phyloP scores from a whole-genome alignment of 1,284 basidiomycete species.

The Marasmius tenuissimus region DNA sequence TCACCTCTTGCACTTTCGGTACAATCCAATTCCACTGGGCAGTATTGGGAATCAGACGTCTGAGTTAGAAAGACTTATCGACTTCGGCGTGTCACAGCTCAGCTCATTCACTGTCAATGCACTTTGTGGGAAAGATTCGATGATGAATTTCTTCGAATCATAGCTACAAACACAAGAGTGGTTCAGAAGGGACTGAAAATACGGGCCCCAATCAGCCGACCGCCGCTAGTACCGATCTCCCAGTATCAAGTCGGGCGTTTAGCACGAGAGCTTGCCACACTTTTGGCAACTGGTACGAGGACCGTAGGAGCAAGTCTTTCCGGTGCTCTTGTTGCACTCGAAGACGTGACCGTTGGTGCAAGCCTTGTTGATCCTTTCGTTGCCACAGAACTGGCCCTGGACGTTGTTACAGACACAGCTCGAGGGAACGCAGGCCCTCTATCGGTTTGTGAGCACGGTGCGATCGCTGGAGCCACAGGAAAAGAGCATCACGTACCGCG shows the following conservation, averaged over 20 bases:
- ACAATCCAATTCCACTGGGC: neutral
- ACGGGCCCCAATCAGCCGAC: no score
- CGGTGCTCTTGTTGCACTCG: slow-evolving; percentile 15
- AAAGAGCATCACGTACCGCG: neutral
- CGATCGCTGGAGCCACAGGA: neutral
- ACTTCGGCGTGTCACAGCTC: no score
- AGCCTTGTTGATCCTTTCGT: slow-evolving; percentile 1
- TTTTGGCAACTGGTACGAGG: slow-evolving; percentile 13
- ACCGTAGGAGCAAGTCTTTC: slow-evolving; percentile 19
- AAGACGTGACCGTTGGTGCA: slow-evolving; percentile 20
- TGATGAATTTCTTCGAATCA: neutral
- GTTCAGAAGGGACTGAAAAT: no score
- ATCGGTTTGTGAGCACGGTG: neutral
- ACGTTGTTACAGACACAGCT: slow-evolving; percentile 18
- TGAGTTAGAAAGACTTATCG: no score
- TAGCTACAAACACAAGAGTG: no score
- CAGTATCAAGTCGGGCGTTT: no score
- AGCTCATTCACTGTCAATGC: neutral
- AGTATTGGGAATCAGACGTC: no score
- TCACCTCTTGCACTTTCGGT: neutral
- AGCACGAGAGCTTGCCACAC: slow-evolving; percentile 14
- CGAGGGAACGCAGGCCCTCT: slow-evolving; percentile 15
- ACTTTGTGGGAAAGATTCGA: neutral
- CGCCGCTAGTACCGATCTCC: no score
- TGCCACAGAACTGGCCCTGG: slow-evolving; percentile 20